Evolutionary conservation across 352 stramenopile genomes (phyloP), one percentile per base, ranked within the genome.

Genomic region (Globisporangium orthogonon): DNA sequence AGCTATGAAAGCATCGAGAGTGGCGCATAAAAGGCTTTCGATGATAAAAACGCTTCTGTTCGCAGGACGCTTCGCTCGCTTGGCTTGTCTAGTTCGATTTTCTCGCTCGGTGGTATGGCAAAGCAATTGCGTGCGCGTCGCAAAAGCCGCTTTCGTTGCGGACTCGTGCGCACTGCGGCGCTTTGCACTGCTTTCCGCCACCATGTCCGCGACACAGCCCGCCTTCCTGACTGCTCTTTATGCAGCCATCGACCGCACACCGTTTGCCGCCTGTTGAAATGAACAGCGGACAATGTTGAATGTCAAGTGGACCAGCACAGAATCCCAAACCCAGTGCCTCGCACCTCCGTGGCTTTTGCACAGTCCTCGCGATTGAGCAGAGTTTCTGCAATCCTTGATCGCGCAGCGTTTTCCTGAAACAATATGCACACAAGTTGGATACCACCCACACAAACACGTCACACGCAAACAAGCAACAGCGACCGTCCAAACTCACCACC

Each of bases 331-430:
- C 23, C 23, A 23, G 23, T 4, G 2, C 4, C 17, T 28, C 39
- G n/a, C 70, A 90, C 86, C 86, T 70, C 86, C 86, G 31, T 95
- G 86, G 39, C 69, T 91, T 63, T 95, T 95, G 73, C 86, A 95
- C 0, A 93, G 63, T 39, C 86, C 86, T 23, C 77, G 78, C 28
- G 82, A 94, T 55, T 93, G 83, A 2, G 84, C 83, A 0, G 83
- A 90, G 54, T 95, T 95, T 33, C 80, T 82, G 70, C 85, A 95
- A 33, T 66, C 74, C 56, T 64, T 41, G 18, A 68, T 61, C 7
- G 72, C 63, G 41, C 85, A 95, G 1, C 83, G 77, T 44, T 90
- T 90, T n/a, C 76, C 78, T 87, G 28, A 23, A 48, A 0, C 7
- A 5, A 7, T 28, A 11, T n/a, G 4, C n/a, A 28, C 11, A 30